Evolutionary conservation across 2,329 filamentous ascomycete species (phyloP).

Genomic region (Cytospora schulzeri): DNA sequence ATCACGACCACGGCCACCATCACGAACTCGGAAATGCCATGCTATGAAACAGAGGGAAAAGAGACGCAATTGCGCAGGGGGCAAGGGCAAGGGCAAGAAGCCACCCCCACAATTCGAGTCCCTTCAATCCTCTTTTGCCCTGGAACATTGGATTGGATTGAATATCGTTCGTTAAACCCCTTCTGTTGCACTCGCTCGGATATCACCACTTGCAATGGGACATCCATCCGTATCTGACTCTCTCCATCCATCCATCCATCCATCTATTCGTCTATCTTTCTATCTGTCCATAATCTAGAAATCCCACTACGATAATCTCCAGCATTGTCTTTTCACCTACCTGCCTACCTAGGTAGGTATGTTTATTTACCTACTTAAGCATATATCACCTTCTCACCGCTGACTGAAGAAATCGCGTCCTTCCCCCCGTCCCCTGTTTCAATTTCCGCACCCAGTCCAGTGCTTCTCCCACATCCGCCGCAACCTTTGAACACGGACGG

Average conservation of each 20-base stretch:
- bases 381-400: background rate
- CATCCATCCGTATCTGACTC: background rate
- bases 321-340: background rate
- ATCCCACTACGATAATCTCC: too few relatives aligned
- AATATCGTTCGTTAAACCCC: background rate
- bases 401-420: background rate
- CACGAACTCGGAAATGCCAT: conserved; percentile 1
- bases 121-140: background rate
- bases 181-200: background rate
- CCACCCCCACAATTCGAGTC: background rate
- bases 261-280: background rate
- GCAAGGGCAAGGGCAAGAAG: background rate
- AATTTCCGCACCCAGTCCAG: conserved; percentile 14
- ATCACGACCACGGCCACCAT: background rate
- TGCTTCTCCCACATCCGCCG: background rate
- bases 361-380: too few relatives aligned
- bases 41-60: background rate
- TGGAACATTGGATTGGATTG: background rate
- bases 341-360: background rate
- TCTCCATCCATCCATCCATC: background rate
- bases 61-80: background rate
- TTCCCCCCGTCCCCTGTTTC: conserved; percentile 11
- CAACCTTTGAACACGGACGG: background rate
- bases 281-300: too few relatives aligned
- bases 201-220: background rate